Base-by-base conservation (phyloP, 2,329 filamentous ascomycete species). In the Raffaelea albimanens region DNA sequence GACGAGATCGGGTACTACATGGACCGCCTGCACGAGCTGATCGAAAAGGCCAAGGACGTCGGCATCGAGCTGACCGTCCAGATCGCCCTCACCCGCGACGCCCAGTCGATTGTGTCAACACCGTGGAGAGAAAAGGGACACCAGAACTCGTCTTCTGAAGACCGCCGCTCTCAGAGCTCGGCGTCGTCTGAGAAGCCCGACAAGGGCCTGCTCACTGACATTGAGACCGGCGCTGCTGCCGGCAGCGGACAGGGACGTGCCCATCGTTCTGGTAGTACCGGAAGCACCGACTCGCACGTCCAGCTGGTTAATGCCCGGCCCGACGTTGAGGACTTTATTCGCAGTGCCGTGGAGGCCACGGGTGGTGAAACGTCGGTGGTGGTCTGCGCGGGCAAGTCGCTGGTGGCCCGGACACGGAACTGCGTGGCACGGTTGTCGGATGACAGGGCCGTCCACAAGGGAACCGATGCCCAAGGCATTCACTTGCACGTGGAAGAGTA, bases 381-480 rank as follows among this genome's bases (percentile, higher is more conserved):
- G 0, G 89, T 80, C 0, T 82, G 78, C 51, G 78, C 76, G 14
- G 78, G 78, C 1, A 69, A 69, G 44, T 72, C 72, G 42, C 61
- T 82, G 21, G 75, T 78, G 2, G 66, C 74, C 2, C 63, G 63
- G 41, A 71, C 75, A 14, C 66, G 78, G 48, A 81, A 78, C 53
- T 72, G 67, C 48, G 76, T 82, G 3, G 71, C 73, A 2, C 63
- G 61, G 25, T 52, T 82, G 51, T 78, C 75, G 46, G 77, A 82
- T 55, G 78, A 82, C 61, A 63, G 78, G 38, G 78, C 73, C 1
- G 78, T 82, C 20, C 78, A 82, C 57, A 82, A 82, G 59, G 78
- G 78, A 5, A 81, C 76, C 0, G 78, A 76, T 1, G 78, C 78
- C 0, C 78, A 82, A 57, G 78, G 78, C 0, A 81, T 82, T 38